Evolutionary conservation across 108 stramenopile species (phyloP).

Genomic region (Nitzschia sp.): DNA sequence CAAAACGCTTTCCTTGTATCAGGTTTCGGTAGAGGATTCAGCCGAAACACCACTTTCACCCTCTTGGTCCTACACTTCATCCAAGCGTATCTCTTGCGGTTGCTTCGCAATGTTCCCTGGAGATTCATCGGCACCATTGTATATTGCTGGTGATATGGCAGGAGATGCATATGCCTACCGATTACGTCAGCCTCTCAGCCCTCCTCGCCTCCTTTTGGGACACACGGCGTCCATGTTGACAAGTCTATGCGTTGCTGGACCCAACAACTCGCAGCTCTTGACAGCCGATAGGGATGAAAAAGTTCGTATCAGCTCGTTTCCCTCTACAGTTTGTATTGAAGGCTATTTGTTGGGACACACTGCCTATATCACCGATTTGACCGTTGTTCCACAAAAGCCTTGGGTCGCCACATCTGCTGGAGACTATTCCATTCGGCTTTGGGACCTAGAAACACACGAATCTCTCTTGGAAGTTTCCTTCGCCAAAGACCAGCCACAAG

Average conservation of each 20-base stretch:
- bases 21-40: background rate
- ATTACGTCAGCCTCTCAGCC: slow-evolving; percentile 17
- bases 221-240: slow-evolving; percentile 91
- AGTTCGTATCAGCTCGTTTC: slow-evolving; percentile 73
- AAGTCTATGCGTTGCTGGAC: slow-evolving; percentile 23
- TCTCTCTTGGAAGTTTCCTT: slow-evolving; percentile 40
- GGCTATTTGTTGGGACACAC: slow-evolving; percentile 78
- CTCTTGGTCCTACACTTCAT: slow-evolving; percentile 32
- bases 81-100: slow-evolving; percentile 58
- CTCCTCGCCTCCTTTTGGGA: slow-evolving; percentile 58
- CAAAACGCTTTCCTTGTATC: slow-evolving; percentile 61
- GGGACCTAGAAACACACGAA: slow-evolving; percentile 49
- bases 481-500: slow-evolving; percentile 10
- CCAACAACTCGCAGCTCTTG: slow-evolving; percentile 36
- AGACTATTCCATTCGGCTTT: slow-evolving; percentile 72
- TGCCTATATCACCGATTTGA: slow-evolving; percentile 65
- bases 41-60: slow-evolving; percentile 10
- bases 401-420: slow-evolving; percentile 27
- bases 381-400: slow-evolving; percentile 11
- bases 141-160: slow-evolving; percentile 71
- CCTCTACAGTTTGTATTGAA: slow-evolving; percentile 56
- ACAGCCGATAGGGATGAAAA: slow-evolving; percentile 88
- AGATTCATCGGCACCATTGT: slow-evolving; percentile 12
- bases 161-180: slow-evolving; percentile 78
- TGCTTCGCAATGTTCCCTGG: slow-evolving; percentile 39